Base-by-base conservation (phyloP, 108 stramenopile species). In the Skeletonema tropicum region DNA sequence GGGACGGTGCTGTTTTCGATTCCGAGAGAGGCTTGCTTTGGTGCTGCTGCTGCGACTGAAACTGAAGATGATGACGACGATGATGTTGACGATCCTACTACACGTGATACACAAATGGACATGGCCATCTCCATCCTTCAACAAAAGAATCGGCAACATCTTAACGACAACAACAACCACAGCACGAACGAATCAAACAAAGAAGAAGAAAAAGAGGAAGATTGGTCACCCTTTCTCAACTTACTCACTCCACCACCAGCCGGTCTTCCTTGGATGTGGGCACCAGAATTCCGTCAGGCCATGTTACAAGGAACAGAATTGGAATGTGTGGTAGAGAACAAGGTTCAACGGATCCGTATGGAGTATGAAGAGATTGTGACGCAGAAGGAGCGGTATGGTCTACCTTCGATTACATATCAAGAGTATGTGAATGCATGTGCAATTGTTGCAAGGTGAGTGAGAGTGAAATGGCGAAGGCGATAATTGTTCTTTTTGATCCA, bases 21-120 rank as follows among this genome's bases (percentile, higher is more conserved):
- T 59, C 74, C 74, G 8, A 67, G 38, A 38, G 58, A 31, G 11
- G 74, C 74, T 19, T 75, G 74, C 42, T 75, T 75, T 45, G 57
- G 41, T 17, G 52, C 73, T 15, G 11, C 64, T 52, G 63, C 26
- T 10, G 15, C n/a, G n/a, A n/a, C 30, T 31, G 46, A 36, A 9
- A 30, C 33, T 10, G 73, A 57, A 6, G 55, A 23, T 21, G 38
- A 57, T 11, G 12, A 21, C 3, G 62, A 64, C 39, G 64, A 65
- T 31, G 68, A 57, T 0, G 57, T 17, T 1, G 69, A 58, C 2
- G 74, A 75, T 46, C 66, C 66, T 14, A 75, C 46, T 13, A 67
- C 66, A 7, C 30, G 31, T 13, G 74, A 75, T 49, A 60, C 74
- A n/a, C 66, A 75, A n/a, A 67, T 46, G 48, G 42, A 64, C 6